phyloP scores from a whole-genome alignment of 257 asterid species.

The Oldenlandia corymbosa region DNA sequence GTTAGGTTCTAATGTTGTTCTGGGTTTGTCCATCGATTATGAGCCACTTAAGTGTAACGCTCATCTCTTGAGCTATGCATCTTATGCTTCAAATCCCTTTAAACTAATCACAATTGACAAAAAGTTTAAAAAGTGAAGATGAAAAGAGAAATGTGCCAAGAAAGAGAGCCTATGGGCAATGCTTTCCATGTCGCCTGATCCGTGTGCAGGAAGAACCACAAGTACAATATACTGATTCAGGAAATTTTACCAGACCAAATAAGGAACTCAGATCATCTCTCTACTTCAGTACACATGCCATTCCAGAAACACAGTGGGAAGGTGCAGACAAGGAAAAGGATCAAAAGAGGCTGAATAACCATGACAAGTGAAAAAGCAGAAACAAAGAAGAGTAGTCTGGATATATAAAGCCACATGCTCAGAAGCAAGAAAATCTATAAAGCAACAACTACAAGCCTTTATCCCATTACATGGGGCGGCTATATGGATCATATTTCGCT shows the following conservation, averaged over 20 bases:
- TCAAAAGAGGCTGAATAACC: neutral
- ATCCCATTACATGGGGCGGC: too few species aligned
- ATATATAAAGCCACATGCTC: neutral
- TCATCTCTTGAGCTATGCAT: neutral
- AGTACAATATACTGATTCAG: neutral
- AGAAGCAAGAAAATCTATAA: neutral
- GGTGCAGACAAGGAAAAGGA: neutral
- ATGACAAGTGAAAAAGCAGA: neutral
- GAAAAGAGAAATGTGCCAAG: neutral
- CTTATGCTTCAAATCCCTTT: neutral
- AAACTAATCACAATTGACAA: neutral
- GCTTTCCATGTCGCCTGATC: neutral
- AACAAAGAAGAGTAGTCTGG: neutral
- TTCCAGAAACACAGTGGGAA: neutral
- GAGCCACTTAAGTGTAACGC: neutral
- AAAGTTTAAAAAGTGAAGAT: neutral
- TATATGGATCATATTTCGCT: too few species aligned
- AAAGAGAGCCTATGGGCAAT: constrained; percentile 3
- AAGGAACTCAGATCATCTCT: neutral
- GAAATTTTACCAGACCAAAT: neutral
- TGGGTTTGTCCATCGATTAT: neutral
- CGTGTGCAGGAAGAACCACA: neutral
- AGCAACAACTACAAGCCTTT: too few species aligned
- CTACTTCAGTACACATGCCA: neutral
- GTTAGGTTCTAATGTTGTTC: neutral